phyloP scores from a whole-genome alignment of 208 protist species.

The Trypanosoma cruzi region DNA sequence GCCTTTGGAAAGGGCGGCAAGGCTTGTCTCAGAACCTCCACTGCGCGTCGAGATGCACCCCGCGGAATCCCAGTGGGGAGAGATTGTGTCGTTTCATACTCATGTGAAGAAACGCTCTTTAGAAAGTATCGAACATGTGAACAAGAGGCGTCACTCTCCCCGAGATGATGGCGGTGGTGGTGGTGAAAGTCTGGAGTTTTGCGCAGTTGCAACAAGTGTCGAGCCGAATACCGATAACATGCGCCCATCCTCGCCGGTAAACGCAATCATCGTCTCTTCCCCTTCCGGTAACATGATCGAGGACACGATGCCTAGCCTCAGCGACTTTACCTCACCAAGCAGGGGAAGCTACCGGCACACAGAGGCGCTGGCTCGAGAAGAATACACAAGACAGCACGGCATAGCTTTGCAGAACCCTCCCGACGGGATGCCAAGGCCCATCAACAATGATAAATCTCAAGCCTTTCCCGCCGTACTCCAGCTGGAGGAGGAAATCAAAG shows the following conservation, averaged over 20 bases:
- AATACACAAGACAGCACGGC: neutral
- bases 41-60: slow-evolving; percentile 18
- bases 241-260: neutral
- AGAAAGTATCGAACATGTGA: neutral
- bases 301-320: slow-evolving; percentile 16
- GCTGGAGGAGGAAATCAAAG: neutral
- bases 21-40: neutral
- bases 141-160: neutral
- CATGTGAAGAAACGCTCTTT: neutral
- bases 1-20: neutral
- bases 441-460: neutral
- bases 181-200: neutral
- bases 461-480: neutral
- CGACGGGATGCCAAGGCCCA: neutral
- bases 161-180: neutral
- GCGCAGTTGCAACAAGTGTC: neutral
- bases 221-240: neutral
- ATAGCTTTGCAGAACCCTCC: neutral
- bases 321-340: slow-evolving; percentile 12
- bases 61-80: neutral
- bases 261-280: slow-evolving; percentile 17
- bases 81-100: neutral
- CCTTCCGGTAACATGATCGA: neutral
- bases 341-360: slow-evolving; percentile 11
- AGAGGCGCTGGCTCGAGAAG: neutral